These are phyloP conservation scores for Penicillium pulvis DNA, from an alignment of 495 filamentous ascomycete genomes.

Conservation along the genomic window DNA sequence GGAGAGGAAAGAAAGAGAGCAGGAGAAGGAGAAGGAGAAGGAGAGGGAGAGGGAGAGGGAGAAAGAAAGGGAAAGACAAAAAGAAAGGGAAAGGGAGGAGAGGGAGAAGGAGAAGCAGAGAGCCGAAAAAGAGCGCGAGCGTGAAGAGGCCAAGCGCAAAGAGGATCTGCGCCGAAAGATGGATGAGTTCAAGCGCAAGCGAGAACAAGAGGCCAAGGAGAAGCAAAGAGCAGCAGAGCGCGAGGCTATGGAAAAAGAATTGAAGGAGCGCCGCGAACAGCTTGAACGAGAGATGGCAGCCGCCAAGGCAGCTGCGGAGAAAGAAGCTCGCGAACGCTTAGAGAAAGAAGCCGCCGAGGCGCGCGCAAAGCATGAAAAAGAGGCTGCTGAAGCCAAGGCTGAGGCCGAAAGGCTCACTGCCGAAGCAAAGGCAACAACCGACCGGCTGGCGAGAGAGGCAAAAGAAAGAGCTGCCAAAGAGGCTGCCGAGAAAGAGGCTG, in stretches of 20 bases:
- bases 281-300: conserved; percentile 50
- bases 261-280: conserved; percentile 50
- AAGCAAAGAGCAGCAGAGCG: conserved; percentile 48
- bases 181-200: conserved; percentile 60
- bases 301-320: conserved; percentile 48
- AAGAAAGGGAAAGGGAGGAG: conserved; percentile 8
- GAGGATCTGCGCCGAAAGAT: conserved; percentile 57
- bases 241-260: conserved; percentile 54
- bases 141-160: conserved; percentile 64
- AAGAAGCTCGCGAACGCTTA: conserved; percentile 45
- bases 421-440: conserved; percentile 38
- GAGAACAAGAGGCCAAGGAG: conserved; percentile 47
- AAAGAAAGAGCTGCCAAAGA: conserved; percentile 39
- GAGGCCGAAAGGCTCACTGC: conserved; percentile 23
- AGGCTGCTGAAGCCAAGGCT: conserved; percentile 34
- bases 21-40: background rate
- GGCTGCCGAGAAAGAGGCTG: conserved; percentile 48
- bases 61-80: conserved; percentile 3
- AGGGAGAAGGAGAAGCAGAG: conserved; percentile 20
- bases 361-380: conserved; percentile 38
- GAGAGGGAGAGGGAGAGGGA: conserved; percentile 21
- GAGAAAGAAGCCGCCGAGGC: conserved; percentile 40
- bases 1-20: conserved; percentile 14
- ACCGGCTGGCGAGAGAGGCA: conserved; percentile 44
- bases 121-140: conserved; percentile 55